phyloP scores from a whole-genome alignment of 2,329 filamentous ascomycete genomes.

The Phyllosticta paracitricarpa region DNA sequence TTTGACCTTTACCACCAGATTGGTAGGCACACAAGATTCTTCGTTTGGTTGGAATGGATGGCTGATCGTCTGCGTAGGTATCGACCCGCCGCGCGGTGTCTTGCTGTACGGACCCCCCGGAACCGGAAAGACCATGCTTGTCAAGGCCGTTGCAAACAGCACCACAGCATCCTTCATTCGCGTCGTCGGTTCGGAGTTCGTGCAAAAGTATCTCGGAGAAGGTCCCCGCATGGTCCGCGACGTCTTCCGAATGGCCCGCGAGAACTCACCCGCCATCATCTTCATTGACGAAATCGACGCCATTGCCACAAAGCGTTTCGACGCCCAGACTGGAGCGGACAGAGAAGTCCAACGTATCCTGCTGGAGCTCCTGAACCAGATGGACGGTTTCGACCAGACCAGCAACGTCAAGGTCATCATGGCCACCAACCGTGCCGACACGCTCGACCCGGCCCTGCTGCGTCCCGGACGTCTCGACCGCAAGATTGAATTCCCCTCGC shows the following conservation, averaged over 20 bases:
- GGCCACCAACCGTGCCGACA: slow-evolving; percentile 98
- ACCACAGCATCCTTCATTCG: slow-evolving; percentile 98
- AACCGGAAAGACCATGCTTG: slow-evolving; percentile 93
- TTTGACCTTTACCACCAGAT: slow-evolving; percentile 99
- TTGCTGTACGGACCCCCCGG: slow-evolving; percentile 92
- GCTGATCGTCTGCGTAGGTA: slow-evolving; percentile 36
- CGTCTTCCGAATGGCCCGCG: slow-evolving; percentile 96
- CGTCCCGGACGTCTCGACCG: slow-evolving; percentile 91
- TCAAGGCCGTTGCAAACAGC: slow-evolving; percentile 97
- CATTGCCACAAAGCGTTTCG: slow-evolving; percentile 97
- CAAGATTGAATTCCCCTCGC: slow-evolving; percentile 97
- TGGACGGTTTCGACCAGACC: slow-evolving; percentile 99
- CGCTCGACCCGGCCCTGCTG: slow-evolving; percentile 85
- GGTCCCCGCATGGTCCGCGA: slow-evolving; percentile 98
- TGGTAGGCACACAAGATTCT: slow-evolving; percentile 38
- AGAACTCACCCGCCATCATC: slow-evolving; percentile 97
- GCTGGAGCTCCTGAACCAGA: slow-evolving; percentile 94
- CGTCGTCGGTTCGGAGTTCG: slow-evolving; percentile 95
- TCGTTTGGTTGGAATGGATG: neutral
- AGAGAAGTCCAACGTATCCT: slow-evolving; percentile 98
- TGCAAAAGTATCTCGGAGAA: slow-evolving; percentile 97
- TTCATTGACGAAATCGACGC: slow-evolving; percentile 99
- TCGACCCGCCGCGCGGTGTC: slow-evolving; percentile 93
- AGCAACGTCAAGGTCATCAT: slow-evolving; percentile 99
- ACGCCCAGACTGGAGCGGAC: slow-evolving; percentile 95